These are phyloP conservation scores for Meredithiella fracta DNA, from an alignment of 2,329 filamentous ascomycete genomes.

Conservation along the genomic window DNA sequence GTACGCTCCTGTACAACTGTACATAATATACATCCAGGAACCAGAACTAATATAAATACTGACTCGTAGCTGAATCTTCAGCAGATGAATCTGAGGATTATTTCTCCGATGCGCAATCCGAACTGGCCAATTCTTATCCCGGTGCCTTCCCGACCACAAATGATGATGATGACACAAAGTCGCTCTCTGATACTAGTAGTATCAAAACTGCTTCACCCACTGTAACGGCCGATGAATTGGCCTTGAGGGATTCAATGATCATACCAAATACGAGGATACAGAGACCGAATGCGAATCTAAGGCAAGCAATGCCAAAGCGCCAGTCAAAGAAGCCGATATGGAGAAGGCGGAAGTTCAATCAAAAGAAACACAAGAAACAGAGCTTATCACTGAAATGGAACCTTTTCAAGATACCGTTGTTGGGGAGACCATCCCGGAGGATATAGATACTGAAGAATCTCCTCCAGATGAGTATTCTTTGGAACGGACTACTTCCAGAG, in stretches of 20 bases:
- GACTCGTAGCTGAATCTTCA: conserved; percentile 9
- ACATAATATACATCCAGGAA: background rate
- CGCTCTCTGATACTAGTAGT: background rate
- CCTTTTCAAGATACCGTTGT: too few relatives aligned
- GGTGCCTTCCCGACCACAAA: conserved; percentile 35
- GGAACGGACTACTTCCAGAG: too few relatives aligned
- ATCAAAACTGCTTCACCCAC: conserved; percentile 30
- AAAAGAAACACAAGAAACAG: too few relatives aligned
- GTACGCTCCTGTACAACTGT: conserved; percentile 22
- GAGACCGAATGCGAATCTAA: conserved; percentile 17
- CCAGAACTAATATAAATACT: background rate
- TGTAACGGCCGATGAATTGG: too few relatives aligned
- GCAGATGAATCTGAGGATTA: conserved; percentile 46
- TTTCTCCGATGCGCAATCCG: conserved; percentile 50
- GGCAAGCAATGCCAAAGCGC: background rate
- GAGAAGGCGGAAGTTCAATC: too few relatives aligned
- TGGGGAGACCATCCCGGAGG: too few relatives aligned
- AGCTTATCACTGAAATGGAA: too few relatives aligned
- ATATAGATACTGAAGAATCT: too few relatives aligned
- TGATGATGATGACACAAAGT: conserved; percentile 4
- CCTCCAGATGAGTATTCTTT: too few relatives aligned
- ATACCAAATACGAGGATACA: conserved; percentile 17
- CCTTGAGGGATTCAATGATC: conserved; percentile 29
- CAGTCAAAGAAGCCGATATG: background rate
- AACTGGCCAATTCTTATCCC: conserved; percentile 26